Evolutionary conservation across 2,329 filamentous ascomycete genomes (phyloP), one percentile per base, ranked within the genome.

Genomic region (Trichoderma sp.): DNA sequence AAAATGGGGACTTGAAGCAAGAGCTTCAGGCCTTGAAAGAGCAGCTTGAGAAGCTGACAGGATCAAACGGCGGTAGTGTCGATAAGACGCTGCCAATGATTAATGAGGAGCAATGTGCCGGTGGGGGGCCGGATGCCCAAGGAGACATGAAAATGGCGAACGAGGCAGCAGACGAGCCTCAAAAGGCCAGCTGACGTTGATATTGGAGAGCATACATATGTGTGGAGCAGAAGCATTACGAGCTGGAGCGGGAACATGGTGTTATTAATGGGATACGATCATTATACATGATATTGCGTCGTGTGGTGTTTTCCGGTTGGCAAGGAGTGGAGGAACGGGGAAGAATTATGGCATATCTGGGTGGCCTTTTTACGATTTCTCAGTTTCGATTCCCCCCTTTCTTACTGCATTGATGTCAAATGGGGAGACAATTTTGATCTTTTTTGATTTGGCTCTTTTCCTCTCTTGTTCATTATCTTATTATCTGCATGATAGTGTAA

Each of bases 1-100:
- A 96, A 76, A 87, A 94, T 16, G 85, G 86, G 28, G 85, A 86
- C 68, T 87, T 91, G 18, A 91, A 92, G 76, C 86, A 85, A 73
- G 89, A 87, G 77, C 75, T 92, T 21, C 70, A 75, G 21, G 73
- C 75, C 61, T 68, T 81, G 30, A 80, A 75, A 69, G 73, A 70
- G 39, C 75, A 76, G 56, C 69, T 81, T 37, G 76, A 78, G 56
- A 75, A 74, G 59, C 60, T 77, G 5, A 75, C 75, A 55, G 66
- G 59, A 7, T 26, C 52, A 28, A 49, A 60, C 26, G 63, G 39
- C n/a, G 21, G n/a, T 21, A 34, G 32, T 13, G 65, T 14, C 18
- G 43, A 28, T 21, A 59, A 59, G 54, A 51, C 24, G n/a, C 18
- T 66, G 10, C 54, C 64, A 10, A 66, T 32, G 28, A 66, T 66